Conservation (phyloP, 805 yeast genomes). For the Kockiozyma suomiensis region DNA sequence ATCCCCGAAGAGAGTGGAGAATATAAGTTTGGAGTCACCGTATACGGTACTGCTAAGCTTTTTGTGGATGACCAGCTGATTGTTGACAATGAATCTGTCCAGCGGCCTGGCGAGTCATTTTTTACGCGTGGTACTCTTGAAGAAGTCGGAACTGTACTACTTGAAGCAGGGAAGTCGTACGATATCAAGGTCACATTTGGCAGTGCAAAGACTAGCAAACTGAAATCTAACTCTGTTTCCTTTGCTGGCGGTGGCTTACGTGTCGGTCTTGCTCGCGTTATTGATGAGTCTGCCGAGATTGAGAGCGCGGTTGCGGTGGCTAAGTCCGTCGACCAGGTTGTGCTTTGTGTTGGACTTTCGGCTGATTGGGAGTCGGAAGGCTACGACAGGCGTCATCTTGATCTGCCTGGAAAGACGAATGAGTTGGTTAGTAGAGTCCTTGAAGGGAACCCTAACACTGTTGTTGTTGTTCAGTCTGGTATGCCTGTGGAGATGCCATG, state of each 20-base stretch:
- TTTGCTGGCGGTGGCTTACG: slow-evolving; percentile 12
- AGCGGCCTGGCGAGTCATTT: slow-evolving; percentile 53
- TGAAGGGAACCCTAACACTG: slow-evolving; percentile 53
- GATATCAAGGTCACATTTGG: slow-evolving; percentile 55
- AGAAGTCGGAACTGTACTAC: slow-evolving; percentile 45
- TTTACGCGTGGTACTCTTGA: slow-evolving; percentile 62
- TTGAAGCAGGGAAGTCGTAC: slow-evolving; percentile 52
- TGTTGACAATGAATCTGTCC: slow-evolving; percentile 59
- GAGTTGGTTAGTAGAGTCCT: slow-evolving; percentile 51
- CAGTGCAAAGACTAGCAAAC: no score
- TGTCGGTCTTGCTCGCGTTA: slow-evolving; percentile 7
- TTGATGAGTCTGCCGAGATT: slow-evolving; percentile 10
- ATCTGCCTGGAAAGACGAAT: slow-evolving; percentile 53
- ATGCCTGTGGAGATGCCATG: slow-evolving; percentile 65
- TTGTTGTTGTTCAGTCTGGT: slow-evolving; percentile 61
- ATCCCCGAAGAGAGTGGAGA: slow-evolving; percentile 52
- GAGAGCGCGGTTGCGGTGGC: slow-evolving; percentile 54
- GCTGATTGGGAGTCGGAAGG: slow-evolving; percentile 65
- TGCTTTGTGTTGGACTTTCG: slow-evolving; percentile 55
- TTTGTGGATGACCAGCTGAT: slow-evolving; percentile 56
- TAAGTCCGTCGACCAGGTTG: slow-evolving; percentile 54
- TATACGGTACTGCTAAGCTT: slow-evolving; percentile 58
- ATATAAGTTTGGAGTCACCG: slow-evolving; percentile 56
- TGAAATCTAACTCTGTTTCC: slow-evolving; percentile 41
- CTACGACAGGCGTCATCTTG: slow-evolving; percentile 55